A percentile compares a stretch with the other conserved stretches of the same genome.
Conservation (phyloP, 192 early-diverging fungal species). For the Cetraspora pellucida region DNA sequence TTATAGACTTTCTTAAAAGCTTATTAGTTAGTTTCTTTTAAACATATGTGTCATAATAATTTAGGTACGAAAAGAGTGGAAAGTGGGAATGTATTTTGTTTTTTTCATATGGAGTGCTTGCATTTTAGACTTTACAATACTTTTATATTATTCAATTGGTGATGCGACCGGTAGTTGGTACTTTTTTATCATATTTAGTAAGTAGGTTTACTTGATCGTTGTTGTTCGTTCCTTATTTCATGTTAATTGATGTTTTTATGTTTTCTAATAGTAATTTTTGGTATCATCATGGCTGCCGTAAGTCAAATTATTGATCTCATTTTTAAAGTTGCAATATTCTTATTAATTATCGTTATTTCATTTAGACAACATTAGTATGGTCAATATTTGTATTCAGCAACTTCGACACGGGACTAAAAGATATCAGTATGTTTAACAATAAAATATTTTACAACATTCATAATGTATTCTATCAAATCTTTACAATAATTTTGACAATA, state of each 20-base stretch:
- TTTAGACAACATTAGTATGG: neutral
- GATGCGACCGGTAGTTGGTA: neutral
- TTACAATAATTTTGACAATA: too few relatives aligned
- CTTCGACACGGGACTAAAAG: neutral
- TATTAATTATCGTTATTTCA: neutral
- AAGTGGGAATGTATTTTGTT: neutral
- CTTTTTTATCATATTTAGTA: constrained; percentile 13
- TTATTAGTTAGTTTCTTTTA: neutral
- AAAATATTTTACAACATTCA: too few relatives aligned
- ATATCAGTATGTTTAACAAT: neutral
- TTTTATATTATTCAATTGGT: constrained; percentile 11
- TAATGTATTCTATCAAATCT: too few relatives aligned
- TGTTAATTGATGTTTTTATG: neutral
- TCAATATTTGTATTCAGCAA: neutral
- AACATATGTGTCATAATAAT: neutral
- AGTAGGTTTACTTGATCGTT: neutral
- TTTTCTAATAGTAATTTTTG: neutral
- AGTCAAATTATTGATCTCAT: neutral
- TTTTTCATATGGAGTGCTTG: neutral
- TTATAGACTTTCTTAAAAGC: neutral
- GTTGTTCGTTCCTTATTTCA: neutral
- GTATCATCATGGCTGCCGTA: neutral
- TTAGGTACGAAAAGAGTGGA: constrained; percentile 15
- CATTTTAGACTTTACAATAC: constrained; percentile 13
- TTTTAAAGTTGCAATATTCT: neutral